Conservation (phyloP, 805 yeast genomes). For the Suhomyces kilbournensis region DNA sequence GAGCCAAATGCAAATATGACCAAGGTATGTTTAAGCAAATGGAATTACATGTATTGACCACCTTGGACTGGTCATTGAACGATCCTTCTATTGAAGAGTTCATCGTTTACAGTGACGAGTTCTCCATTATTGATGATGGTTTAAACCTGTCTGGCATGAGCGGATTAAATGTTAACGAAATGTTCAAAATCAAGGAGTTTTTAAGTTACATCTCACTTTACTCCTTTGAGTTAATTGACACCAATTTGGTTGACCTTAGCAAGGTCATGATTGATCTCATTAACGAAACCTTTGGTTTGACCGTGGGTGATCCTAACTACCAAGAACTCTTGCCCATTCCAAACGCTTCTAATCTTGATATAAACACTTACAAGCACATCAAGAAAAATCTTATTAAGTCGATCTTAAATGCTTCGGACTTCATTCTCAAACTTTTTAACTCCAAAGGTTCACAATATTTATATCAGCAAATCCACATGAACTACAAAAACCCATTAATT, state of each 20-base stretch:
- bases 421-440: constrained; percentile 23
- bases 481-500: constrained; percentile 4
- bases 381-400: constrained; percentile 26
- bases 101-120: constrained; percentile 32
- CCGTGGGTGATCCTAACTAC: constrained; percentile 5
- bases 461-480: constrained; percentile 9
- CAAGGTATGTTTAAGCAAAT: constrained; percentile 54
- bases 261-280: constrained; percentile 28
- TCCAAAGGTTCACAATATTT: constrained; percentile 30
- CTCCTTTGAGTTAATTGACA: constrained; percentile 43
- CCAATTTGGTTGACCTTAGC: constrained; percentile 24
- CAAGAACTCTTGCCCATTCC: constrained; percentile 5
- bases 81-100: constrained; percentile 53
- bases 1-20: constrained; percentile 53
- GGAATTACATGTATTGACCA: constrained; percentile 72
- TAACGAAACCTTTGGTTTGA: constrained; percentile 13
- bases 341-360: constrained; percentile 2
- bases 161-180: constrained; percentile 19
- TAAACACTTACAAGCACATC: constrained; percentile 13
- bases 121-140: constrained; percentile 4
- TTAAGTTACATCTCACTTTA: constrained; percentile 48
- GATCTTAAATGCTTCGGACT: constrained; percentile 26
- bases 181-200: constrained; percentile 49
- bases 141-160: constrained; percentile 1
- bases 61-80: constrained; percentile 68